phyloP scores from a whole-genome alignment of 352 stramenopile species.

The Pythium plurisporium region DNA sequence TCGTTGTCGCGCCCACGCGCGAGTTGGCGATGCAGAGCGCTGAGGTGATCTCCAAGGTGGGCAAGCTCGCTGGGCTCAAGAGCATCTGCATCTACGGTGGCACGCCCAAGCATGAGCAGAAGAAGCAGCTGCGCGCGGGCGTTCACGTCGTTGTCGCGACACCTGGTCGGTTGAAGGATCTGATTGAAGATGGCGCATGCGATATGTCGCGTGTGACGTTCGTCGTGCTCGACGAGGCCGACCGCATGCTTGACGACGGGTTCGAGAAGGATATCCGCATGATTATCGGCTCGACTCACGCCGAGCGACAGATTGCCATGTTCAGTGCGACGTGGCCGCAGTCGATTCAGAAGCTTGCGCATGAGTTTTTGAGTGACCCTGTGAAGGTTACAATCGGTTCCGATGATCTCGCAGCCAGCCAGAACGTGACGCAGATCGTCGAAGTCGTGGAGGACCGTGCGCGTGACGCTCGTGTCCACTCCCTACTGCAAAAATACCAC shows the following conservation, averaged over 20 bases:
- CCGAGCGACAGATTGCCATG: slow-evolving; percentile 94
- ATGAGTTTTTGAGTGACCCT: slow-evolving; percentile 93
- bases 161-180: slow-evolving; percentile 92
- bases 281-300: slow-evolving; percentile 80
- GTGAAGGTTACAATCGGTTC: slow-evolving; percentile 93
- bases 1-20: slow-evolving; percentile 92
- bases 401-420: slow-evolving; percentile 94
- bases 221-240: slow-evolving; percentile 95
- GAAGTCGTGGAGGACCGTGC: slow-evolving; percentile 92
- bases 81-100: slow-evolving; percentile 95
- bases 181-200: slow-evolving; percentile 81
- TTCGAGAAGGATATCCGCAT: slow-evolving; percentile 94
- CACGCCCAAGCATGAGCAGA: slow-evolving; percentile 93
- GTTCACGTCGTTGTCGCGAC: slow-evolving; percentile 95
- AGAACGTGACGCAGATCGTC: slow-evolving; percentile 94
- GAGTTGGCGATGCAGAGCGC: slow-evolving; percentile 94
- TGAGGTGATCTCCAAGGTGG: slow-evolving; percentile 90
- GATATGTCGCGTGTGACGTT: slow-evolving; percentile 88
- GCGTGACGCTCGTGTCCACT: slow-evolving; percentile 81
- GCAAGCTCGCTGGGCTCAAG: slow-evolving; percentile 79
- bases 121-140: slow-evolving; percentile 80
- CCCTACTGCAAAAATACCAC: slow-evolving; percentile 94
- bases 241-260: slow-evolving; percentile 92
- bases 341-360: slow-evolving; percentile 94
- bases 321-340: slow-evolving; percentile 97